phyloP scores from a whole-genome alignment of 2,329 filamentous ascomycete genomes.

The Penicillium sp. region DNA sequence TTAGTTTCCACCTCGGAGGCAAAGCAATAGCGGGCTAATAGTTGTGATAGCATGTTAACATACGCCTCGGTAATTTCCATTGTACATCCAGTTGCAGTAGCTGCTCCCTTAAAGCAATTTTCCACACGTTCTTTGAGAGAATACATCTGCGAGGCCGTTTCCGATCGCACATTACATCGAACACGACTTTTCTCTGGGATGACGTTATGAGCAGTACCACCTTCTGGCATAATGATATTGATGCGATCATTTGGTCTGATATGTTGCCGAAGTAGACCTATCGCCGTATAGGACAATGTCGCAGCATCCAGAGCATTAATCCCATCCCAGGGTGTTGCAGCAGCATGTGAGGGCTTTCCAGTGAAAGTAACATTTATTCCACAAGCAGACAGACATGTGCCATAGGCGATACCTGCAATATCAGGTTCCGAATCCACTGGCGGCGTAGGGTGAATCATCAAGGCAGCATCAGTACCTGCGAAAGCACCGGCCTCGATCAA shows the following conservation, averaged over 20 bases:
- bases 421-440: background rate
- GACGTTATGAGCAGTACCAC: background rate
- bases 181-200: background rate
- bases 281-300: constrained; percentile 2
- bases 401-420: background rate
- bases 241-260: constrained; percentile 9
- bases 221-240: background rate
- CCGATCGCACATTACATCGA: background rate
- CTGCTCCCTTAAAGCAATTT: background rate
- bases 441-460: constrained; percentile 39
- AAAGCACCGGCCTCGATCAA: constrained; percentile 46
- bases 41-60: too few species aligned
- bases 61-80: background rate
- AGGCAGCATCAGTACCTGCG: constrained; percentile 32
- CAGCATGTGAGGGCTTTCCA: constrained; percentile 9
- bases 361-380: background rate
- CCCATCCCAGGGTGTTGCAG: constrained; percentile 7
- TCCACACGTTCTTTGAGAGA: background rate
- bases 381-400: background rate
- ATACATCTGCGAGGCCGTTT: background rate
- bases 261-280: constrained; percentile 12
- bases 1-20: background rate
- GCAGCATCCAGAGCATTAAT: constrained; percentile 14
- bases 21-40: background rate
- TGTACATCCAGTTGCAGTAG: background rate